Conservation (phyloP, 148 eudicot species). For the Diospyros kaki region DNA sequence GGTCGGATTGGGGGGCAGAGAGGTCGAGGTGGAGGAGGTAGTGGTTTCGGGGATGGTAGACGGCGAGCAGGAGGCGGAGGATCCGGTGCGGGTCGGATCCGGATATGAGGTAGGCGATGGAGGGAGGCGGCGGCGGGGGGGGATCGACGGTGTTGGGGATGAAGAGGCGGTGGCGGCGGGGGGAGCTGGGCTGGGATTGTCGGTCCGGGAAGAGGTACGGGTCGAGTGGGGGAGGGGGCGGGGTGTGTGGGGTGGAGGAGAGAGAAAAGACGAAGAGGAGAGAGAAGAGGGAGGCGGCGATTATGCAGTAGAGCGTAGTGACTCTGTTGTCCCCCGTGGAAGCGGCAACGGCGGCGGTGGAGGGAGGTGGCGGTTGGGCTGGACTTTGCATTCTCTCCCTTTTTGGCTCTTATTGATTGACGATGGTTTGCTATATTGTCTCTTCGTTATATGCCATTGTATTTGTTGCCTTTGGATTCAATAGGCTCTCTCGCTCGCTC, state of each 20-base stretch:
- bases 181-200: constrained; percentile 10
- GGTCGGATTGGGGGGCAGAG: constrained; percentile 50
- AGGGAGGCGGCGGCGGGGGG: constrained; percentile 39
- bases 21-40: constrained; percentile 71
- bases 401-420: background rate
- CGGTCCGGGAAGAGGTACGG: constrained; percentile 22
- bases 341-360: constrained; percentile 17
- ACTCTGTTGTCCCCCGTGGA: constrained; percentile 22
- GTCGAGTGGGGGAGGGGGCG: constrained; percentile 6
- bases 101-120: constrained; percentile 69
- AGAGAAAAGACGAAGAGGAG: constrained; percentile 37
- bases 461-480: too few relatives aligned
- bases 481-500: too few relatives aligned
- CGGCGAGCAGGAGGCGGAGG: constrained; percentile 52
- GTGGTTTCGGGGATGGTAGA: constrained; percentile 70
- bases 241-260: constrained; percentile 24
- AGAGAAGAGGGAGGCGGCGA: constrained; percentile 32
- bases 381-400: constrained; percentile 26
- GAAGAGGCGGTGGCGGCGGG: constrained; percentile 22
- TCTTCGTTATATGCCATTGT: too few relatives aligned
- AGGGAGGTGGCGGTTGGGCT: constrained; percentile 19
- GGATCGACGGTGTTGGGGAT: constrained; percentile 5
- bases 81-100: constrained; percentile 50
- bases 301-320: constrained; percentile 21
- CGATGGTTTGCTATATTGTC: background rate